These are phyloP conservation scores for Lolium perenne DNA, from an alignment of 176 grass and related monocot genomes.

Conservation along the genomic window DNA sequence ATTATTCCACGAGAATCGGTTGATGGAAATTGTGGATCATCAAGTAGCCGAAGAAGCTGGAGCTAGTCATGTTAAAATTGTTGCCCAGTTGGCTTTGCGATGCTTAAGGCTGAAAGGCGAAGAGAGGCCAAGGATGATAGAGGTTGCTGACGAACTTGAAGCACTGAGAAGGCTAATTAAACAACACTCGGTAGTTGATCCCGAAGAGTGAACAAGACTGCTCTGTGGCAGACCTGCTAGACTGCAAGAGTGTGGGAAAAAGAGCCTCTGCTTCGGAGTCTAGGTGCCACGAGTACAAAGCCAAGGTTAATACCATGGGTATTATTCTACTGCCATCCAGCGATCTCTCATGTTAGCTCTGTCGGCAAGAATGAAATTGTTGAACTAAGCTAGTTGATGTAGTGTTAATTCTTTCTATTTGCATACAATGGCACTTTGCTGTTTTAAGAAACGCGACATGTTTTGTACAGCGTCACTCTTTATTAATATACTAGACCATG, in stretches of 20 bases:
- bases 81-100: neutral
- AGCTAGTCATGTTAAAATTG: slow-evolving; percentile 9
- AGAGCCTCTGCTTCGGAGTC: neutral
- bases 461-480: neutral
- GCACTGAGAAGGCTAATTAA: neutral
- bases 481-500: too few species aligned
- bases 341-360: neutral
- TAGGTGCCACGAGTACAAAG: neutral
- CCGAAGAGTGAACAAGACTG: neutral
- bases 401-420: neutral
- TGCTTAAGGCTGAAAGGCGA: slow-evolving; percentile 19
- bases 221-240: neutral
- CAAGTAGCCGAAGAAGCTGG: neutral
- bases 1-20: neutral
- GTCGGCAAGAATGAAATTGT: too few species aligned
- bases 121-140: slow-evolving; percentile 24
- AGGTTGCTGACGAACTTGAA: neutral
- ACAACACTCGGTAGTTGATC: neutral
- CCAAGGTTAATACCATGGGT: neutral
- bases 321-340: neutral
- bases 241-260: neutral
- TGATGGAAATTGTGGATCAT: neutral
- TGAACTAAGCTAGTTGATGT: neutral
- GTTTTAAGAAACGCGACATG: neutral
- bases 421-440: neutral